Base-by-base conservation (phyloP, 805 yeast genomes). In the Candida pseudofarinosa region DNA sequence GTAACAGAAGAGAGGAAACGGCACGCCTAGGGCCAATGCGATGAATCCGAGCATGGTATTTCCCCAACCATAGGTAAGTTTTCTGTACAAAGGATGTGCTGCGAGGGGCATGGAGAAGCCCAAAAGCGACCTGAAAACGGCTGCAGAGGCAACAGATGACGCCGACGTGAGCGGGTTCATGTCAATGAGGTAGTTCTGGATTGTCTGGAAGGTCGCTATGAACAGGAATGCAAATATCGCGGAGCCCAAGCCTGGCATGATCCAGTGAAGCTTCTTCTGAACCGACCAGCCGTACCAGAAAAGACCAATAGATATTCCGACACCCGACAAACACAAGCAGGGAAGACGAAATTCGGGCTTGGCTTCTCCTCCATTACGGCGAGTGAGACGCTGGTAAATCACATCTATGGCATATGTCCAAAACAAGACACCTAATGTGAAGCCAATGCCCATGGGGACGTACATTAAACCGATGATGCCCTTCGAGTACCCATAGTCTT, bases 281-380 rank as follows among this genome's bases (percentile, higher is more conserved):
- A 62, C 70, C 8, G 69, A 61, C 72, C 73, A 67, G 14, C 73
- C 73, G 46, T 61, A 67, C 60, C 67, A 58, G n/a, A 66, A 52
- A 37, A 68, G 53, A 7, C 71, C 72, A 10, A 59, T 44, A 0
- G 73, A 71, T 28, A 65, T 55, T 12, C 65, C 57, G n/a, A 59
- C 31, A 2, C 67, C 62, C 4, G 64, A 51, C 33, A 54, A 51
- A n/a, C 66, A 51, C 12, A 67, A 53, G 43, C 71, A 64, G 1
- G 71, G 71, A 20, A 68, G 51, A 35, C 70, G 53, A 45, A 47
- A 65, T 43, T 68, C 73, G 5, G 73, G 73, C 45, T 65, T 65
- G 3, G 66, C 45, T 1, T 55, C 61, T 1, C 69, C 71, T 5
- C 57, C 57, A 41, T 67, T 65, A 13, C 45, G 48, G 4, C 36